Evolutionary conservation across 2,329 filamentous ascomycete genomes (phyloP), one percentile per base, ranked within the genome.

Genomic region (Calonectria ilicicola): DNA sequence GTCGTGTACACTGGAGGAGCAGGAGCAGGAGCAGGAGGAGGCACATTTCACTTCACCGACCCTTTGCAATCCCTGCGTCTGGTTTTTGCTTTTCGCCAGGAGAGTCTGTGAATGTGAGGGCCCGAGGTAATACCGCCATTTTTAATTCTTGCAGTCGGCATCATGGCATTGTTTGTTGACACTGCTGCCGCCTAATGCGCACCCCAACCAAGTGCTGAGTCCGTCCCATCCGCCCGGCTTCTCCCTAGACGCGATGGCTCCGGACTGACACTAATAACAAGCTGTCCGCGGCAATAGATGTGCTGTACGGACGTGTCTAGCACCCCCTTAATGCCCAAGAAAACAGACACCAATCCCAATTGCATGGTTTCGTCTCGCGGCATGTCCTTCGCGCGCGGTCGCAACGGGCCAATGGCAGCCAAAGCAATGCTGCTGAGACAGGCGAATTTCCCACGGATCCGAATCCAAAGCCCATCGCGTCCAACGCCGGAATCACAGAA

Each of bases 111-210:
- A 42, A 26, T 26, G 29, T 47, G 46, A 69, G 56, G 44, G 66
- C 46, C 66, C 66, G 66, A 69, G 66, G 58, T 69, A 63, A 64
- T 63, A 69, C 66, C 66, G 56, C 44, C 29, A 32, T 53, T n/a
- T 17, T 38, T 17, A 21, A 15, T 29, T 21, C 29, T 17, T 32
- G 19, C 23, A n/a, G n/a, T 15, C 19, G 17, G 19, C 17, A 40
- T 53, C 26, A 46, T 35, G 58, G 21, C 35, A 51, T 53, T 49
- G 35, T 32, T 69, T 44, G 58, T 23, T 60, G 21, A 40, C 53
- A 40, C 9, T 26, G 32, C 38, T 8, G 53, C 53, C 32, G 53
- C 53, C 53, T 40, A 60, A 60, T 60, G 53, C 44, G 44, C n/a
- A 47, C 44, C 21, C 32, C 12, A n/a, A 40, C 29, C 32, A 60